phyloP scores from a whole-genome alignment of 345 rosid genomes.

The Bruguiera sexangula region DNA sequence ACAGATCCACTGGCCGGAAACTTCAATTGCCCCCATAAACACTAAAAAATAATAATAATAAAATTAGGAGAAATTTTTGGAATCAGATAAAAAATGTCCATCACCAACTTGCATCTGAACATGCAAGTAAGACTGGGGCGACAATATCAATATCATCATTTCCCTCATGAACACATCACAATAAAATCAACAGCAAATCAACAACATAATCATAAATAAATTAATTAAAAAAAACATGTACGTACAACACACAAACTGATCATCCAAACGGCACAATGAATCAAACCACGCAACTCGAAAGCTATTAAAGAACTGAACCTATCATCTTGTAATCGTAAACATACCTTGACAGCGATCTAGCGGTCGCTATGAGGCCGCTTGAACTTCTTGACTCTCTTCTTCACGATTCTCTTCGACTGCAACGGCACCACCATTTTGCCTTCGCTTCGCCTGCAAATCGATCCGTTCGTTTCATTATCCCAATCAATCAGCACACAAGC shows the following conservation, averaged over 20 bases:
- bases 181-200: no score
- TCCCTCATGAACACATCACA: slow-evolving; percentile 14
- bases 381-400: slow-evolving; percentile 78
- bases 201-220: no score
- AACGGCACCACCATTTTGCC: slow-evolving; percentile 82
- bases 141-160: slow-evolving; percentile 62
- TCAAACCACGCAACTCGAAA: no score
- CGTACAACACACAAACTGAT: no score
- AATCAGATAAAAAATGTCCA: slow-evolving; percentile 59
- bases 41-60: not conserved
- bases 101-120: slow-evolving; percentile 59
- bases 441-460: slow-evolving; percentile 20
- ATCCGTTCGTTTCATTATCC: no score
- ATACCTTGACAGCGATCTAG: slow-evolving; percentile 68
- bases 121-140: slow-evolving; percentile 94
- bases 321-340: not conserved
- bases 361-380: slow-evolving; percentile 87
- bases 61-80: not conserved
- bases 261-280: no score
- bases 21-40: not conserved
- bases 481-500: no score
- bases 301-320: no score
- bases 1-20: no score
- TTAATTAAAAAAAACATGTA: no score
- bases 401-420: slow-evolving; percentile 65